These are phyloP conservation scores for Syncephalastrum monosporum DNA, from an alignment of 371 early-diverging fungal genomes.

Conservation along the genomic window DNA sequence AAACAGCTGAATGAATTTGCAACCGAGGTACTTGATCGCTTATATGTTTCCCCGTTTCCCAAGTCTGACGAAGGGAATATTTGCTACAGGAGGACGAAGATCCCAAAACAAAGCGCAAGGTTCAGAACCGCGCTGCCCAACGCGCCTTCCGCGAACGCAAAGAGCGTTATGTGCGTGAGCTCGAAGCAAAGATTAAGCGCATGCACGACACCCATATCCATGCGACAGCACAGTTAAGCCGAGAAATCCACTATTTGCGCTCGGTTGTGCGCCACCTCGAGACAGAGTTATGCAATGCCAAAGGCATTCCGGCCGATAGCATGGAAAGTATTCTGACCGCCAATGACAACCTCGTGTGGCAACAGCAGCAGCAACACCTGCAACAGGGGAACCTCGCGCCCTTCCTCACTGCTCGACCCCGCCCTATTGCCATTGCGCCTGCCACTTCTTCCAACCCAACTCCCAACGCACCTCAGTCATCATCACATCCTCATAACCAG, in stretches of 20 bases:
- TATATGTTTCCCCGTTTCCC: too few relatives aligned
- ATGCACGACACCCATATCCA: slow-evolving; percentile 48
- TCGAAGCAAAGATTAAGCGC: slow-evolving; percentile 63
- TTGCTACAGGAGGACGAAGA: slow-evolving; percentile 8
- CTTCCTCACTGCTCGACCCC: slow-evolving; percentile 8
- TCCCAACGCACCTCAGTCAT: not conserved
- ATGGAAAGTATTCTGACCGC: not conserved
- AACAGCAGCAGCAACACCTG: not conserved
- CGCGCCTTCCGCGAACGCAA: slow-evolving; percentile 74
- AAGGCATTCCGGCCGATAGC: slow-evolving; percentile 23
- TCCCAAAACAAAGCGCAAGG: slow-evolving; percentile 49
- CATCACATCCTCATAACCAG: not conserved
- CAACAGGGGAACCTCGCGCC: slow-evolving; percentile 10
- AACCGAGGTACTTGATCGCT: too few relatives aligned
- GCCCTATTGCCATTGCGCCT: slow-evolving; percentile 5
- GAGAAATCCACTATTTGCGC: slow-evolving; percentile 42
- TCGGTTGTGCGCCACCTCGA: slow-evolving; percentile 35
- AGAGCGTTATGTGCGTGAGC: slow-evolving; percentile 67
- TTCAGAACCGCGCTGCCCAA: slow-evolving; percentile 71
- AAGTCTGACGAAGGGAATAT: too few relatives aligned
- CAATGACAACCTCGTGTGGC: not conserved
- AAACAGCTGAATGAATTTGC: too few relatives aligned
- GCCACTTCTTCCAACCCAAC: not conserved
- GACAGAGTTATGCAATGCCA: slow-evolving; percentile 34
- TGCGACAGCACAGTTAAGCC: slow-evolving; percentile 29